Conservation (phyloP, 2,329 filamentous ascomycete genomes). For the Aspergillus spinulosporus region DNA sequence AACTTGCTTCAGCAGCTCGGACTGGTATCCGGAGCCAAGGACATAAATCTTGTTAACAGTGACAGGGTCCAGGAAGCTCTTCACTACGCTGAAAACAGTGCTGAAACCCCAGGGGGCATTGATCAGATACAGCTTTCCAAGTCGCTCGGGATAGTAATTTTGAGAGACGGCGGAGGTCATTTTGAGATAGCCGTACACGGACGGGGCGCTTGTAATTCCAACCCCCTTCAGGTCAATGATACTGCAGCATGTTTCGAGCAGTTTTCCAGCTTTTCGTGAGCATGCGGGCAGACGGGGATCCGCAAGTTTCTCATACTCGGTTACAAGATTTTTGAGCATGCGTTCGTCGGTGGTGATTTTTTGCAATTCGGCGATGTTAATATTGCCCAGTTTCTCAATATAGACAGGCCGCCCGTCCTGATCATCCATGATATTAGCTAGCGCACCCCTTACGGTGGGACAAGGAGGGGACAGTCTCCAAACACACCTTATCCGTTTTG, state of each 20-base stretch:
- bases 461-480: neutral
- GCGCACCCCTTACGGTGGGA: neutral
- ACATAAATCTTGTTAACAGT: conserved; percentile 96
- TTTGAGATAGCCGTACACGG: conserved; percentile 85
- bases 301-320: conserved; percentile 95
- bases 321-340: conserved; percentile 94
- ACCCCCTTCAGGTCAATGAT: conserved; percentile 98
- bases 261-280: conserved; percentile 83
- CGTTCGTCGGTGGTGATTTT: conserved; percentile 90
- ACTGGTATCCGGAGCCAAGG: conserved; percentile 76
- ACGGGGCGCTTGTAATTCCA: conserved; percentile 73
- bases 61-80: conserved; percentile 93
- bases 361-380: conserved; percentile 85
- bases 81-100: conserved; percentile 79
- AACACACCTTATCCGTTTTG: conserved; percentile 62
- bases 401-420: conserved; percentile 96
- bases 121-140: conserved; percentile 96
- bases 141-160: conserved; percentile 98
- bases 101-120: conserved; percentile 97
- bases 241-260: conserved; percentile 96
- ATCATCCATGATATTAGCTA: conserved; percentile 8
- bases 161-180: conserved; percentile 87
- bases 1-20: conserved; percentile 79
- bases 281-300: conserved; percentile 93
- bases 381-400: conserved; percentile 92